These are phyloP conservation scores for Scheffersomyces stipitis DNA, from an alignment of 805 yeast species.

Conservation along the genomic window DNA sequence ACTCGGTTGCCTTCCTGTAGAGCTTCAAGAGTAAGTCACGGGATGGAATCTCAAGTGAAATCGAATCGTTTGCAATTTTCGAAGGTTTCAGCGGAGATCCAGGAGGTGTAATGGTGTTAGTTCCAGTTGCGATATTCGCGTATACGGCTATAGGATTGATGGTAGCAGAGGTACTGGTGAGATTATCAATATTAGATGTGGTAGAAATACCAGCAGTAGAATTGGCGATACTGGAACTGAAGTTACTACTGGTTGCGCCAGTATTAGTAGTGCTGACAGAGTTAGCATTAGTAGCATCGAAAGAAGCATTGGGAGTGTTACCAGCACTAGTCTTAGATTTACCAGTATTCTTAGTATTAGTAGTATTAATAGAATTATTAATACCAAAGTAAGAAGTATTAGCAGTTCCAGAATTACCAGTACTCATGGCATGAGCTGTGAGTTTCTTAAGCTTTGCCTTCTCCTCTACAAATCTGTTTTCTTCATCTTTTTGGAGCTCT, in stretches of 20 bases:
- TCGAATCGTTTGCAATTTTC: not conserved
- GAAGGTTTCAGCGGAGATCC: not conserved
- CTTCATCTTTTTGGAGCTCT: slow-evolving; percentile 33
- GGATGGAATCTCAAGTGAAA: slow-evolving; percentile 34
- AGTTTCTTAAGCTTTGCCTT: slow-evolving; percentile 10
- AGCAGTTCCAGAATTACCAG: no score
- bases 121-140: not conserved
- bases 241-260: no score
- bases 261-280: not conserved
- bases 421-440: no score
- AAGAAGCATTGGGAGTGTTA: not conserved
- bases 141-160: not conserved
- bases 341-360: no score
- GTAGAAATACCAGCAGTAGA: not conserved
- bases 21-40: slow-evolving; percentile 53
- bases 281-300: not conserved
- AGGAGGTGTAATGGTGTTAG: not conserved
- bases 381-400: no score
- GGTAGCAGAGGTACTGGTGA: not conserved
- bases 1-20: slow-evolving; percentile 72
- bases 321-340: not conserved
- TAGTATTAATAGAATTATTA: no score
- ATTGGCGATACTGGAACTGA: not conserved
- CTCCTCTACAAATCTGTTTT: slow-evolving; percentile 30
- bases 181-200: not conserved